phyloP scores from a whole-genome alignment of 2,329 filamentous ascomycete species.

The Ophioceras dolichostomum region DNA sequence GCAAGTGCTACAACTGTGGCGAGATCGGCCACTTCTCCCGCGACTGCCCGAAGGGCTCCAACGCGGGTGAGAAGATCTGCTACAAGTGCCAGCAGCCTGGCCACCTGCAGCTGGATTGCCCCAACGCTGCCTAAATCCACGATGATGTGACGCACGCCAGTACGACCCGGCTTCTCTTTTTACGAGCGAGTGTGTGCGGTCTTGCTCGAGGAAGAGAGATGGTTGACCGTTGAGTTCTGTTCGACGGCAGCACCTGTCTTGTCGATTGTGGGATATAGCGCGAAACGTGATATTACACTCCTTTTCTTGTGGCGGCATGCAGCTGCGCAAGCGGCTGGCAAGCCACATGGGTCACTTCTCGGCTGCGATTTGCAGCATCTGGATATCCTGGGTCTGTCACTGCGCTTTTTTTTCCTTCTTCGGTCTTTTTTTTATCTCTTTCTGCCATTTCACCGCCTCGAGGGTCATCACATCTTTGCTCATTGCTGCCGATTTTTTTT shows the following conservation, averaged over 20 bases:
- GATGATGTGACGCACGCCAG: slow-evolving; percentile 7
- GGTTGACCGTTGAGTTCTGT: not conserved
- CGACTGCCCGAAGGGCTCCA: slow-evolving; percentile 62
- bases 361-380: slow-evolving; percentile 3
- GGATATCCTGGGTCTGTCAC: slow-evolving; percentile 1
- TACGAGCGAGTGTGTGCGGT: no score
- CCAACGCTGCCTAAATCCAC: slow-evolving; percentile 44
- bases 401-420: slow-evolving; percentile 6
- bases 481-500: no score
- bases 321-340: not conserved
- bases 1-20: slow-evolving; percentile 99
- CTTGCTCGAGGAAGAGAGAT: no score
- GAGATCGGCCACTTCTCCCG: slow-evolving; percentile 93
- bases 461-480: no score
- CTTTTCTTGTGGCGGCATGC: slow-evolving; percentile 3
- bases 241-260: slow-evolving; percentile 1
- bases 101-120: slow-evolving; percentile 87
- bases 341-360: slow-evolving; percentile 3
- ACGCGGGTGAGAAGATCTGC: slow-evolving; percentile 55
- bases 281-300: slow-evolving; percentile 2
- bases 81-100: slow-evolving; percentile 72
- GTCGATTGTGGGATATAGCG: slow-evolving; percentile 2
- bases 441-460: no score
- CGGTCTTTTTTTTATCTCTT: no score
- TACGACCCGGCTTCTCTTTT: slow-evolving; percentile 7